These are phyloP conservation scores for Mycena pura DNA, from an alignment of 768 basidiomycete genomes.

Conservation along the genomic window DNA sequence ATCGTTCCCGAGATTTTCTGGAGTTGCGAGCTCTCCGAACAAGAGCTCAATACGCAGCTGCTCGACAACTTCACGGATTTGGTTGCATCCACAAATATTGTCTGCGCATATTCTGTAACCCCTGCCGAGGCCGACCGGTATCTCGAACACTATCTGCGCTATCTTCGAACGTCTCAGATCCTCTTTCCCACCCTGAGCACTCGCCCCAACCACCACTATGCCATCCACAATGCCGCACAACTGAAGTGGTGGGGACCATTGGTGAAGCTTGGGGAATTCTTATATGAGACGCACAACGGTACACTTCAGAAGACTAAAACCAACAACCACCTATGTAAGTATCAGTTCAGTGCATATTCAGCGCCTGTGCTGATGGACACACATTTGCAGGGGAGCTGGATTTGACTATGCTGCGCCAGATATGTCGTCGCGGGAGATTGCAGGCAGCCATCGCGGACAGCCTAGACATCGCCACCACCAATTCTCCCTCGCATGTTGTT, in stretches of 20 bases:
- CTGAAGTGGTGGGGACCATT: conserved; percentile 26
- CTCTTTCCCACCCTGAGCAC: not conserved
- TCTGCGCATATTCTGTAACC: not conserved
- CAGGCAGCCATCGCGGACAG: not conserved
- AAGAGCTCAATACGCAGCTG: not conserved
- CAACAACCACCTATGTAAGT: not conserved
- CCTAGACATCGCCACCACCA: no score
- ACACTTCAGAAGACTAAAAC: conserved; percentile 4
- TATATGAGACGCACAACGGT: conserved; percentile 20
- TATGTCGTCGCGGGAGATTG: not conserved
- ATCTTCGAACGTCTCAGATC: not conserved
- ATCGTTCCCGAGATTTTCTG: conserved; percentile 3
- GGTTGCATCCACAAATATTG: not conserved
- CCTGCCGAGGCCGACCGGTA: not conserved
- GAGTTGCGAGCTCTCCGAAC: not conserved
- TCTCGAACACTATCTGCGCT: not conserved
- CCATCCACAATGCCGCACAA: conserved; percentile 13
- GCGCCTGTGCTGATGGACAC: no score
- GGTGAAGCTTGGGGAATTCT: conserved; percentile 9
- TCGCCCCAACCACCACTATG: not conserved
- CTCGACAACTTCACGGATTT: conserved; percentile 7
- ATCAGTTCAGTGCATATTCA: not conserved
- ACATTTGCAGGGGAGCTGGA: not conserved
- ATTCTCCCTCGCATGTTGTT: no score
- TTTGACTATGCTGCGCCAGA: not conserved